These are phyloP conservation scores for Actinomortierella wolfii DNA, from an alignment of 371 early-diverging fungal species.

Conservation along the genomic window DNA sequence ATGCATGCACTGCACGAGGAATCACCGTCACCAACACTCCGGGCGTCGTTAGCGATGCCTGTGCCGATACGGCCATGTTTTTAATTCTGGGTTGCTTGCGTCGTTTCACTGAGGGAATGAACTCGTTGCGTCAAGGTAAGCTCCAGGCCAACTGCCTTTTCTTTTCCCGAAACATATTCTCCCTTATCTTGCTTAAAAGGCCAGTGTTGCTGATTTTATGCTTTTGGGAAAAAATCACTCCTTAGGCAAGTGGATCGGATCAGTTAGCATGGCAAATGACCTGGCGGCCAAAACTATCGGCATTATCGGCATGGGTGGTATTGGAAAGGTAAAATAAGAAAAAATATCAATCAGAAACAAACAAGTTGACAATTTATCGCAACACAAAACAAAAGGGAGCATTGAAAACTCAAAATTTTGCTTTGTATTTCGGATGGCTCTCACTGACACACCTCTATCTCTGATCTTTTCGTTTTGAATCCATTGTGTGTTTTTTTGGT, in stretches of 20 bases:
- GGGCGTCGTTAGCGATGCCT: conserved; percentile 46
- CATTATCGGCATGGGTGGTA: conserved; percentile 64
- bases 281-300: conserved; percentile 57
- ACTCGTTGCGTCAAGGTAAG: conserved; percentile 53
- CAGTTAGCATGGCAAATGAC: conserved; percentile 51
- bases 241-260: conserved; percentile 51
- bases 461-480: neutral
- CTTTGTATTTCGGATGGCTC: neutral
- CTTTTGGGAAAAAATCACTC: neutral
- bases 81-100: conserved; percentile 58
- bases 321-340: conserved; percentile 52
- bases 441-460: neutral
- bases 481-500: neutral
- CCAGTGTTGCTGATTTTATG: too few relatives aligned
- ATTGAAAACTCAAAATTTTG: neutral
- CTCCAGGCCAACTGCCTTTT: neutral
- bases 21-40: conserved; percentile 38
- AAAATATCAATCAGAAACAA: too few relatives aligned
- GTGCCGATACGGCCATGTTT: conserved; percentile 58
- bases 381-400: neutral
- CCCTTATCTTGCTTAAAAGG: too few relatives aligned
- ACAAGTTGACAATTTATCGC: too few relatives aligned
- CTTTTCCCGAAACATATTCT: neutral
- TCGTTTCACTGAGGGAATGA: conserved; percentile 48
- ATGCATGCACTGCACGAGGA: conserved; percentile 34